Conservation (phyloP, 306 rosid genomes). For the Casuarina cunninghamiana region DNA sequence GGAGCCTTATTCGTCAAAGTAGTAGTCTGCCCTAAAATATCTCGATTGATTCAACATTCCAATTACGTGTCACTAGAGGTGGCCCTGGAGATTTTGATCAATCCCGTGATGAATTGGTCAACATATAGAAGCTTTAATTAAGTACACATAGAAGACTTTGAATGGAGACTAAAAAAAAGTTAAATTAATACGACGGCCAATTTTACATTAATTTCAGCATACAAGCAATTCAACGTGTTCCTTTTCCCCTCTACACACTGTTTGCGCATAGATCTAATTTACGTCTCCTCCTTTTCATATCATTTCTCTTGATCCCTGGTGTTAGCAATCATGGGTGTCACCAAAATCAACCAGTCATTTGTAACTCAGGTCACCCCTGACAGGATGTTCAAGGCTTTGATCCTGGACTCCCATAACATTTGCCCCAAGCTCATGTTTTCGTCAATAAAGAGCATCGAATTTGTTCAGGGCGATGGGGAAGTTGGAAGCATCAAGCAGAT, state of each 20-base stretch:
- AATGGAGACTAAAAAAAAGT: background rate
- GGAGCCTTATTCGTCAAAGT: too few species aligned
- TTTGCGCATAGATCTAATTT: background rate
- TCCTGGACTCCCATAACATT: conserved; percentile 40
- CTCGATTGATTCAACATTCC: too few species aligned
- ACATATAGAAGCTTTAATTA: background rate
- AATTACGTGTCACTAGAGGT: too few species aligned
- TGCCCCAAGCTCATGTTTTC: conserved; percentile 49
- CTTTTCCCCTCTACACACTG: background rate
- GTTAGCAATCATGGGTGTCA: conserved; percentile 26
- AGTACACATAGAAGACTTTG: background rate
- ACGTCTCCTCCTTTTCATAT: background rate
- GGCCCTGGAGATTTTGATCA: background rate
- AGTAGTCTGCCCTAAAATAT: too few species aligned
- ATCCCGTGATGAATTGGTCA: conserved; percentile 15
- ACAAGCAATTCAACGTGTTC: background rate
- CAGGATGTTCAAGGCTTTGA: conserved; percentile 65
- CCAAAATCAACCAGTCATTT: conserved; percentile 34
- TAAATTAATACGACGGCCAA: background rate
- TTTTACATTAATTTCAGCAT: background rate
- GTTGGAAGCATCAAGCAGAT: conserved; percentile 49
- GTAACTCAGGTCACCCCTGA: conserved; percentile 40
- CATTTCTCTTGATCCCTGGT: background rate
- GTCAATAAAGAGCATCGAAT: conserved; percentile 47
- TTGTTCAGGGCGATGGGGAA: conserved; percentile 43